A percentile compares a stretch with the other conserved stretches of the same genome.
Evolutionary conservation across 2,329 filamentous ascomycete genomes (phyloP).

Genomic region (Pseudocercospora cruenta): DNA sequence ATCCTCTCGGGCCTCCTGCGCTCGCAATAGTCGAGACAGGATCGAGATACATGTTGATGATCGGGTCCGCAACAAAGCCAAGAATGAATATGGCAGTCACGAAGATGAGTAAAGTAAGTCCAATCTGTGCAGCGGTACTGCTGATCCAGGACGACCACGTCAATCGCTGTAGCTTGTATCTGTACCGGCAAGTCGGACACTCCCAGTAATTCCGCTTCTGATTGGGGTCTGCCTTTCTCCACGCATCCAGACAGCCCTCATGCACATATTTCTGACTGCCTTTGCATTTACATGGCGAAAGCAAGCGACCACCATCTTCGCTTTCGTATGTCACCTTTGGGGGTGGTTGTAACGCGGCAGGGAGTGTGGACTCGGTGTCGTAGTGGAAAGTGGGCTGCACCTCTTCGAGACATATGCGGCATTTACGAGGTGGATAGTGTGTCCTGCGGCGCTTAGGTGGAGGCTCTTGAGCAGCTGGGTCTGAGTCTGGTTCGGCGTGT

Average conservation of each 20-base stretch:
- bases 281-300: constrained; percentile 91
- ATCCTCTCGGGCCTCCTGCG: constrained; percentile 36
- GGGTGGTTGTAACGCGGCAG: constrained; percentile 59
- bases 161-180: constrained; percentile 77
- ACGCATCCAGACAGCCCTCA: constrained; percentile 81
- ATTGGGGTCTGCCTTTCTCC: constrained; percentile 74
- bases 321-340: constrained; percentile 70
- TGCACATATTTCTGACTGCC: constrained; percentile 93
- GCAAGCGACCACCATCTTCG: constrained; percentile 74
- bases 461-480: constrained; percentile 22
- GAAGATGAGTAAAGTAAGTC: constrained; percentile 73
- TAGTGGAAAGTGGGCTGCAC: constrained; percentile 63
- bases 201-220: constrained; percentile 76
- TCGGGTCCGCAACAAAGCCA: constrained; percentile 89
- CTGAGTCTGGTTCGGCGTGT: constrained; percentile 8
- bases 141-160: constrained; percentile 69
- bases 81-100: constrained; percentile 74
- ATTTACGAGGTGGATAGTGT: constrained; percentile 73
- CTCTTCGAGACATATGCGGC: constrained; percentile 85
- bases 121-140: constrained; percentile 64
- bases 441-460: constrained; percentile 38
- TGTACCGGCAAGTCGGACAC: constrained; percentile 85
- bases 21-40: constrained; percentile 55
- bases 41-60: constrained; percentile 86
- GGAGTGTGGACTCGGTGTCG: constrained; percentile 50